phyloP scores from a whole-genome alignment of 2,329 filamentous ascomycete species.

The Huntiella decipiens region DNA sequence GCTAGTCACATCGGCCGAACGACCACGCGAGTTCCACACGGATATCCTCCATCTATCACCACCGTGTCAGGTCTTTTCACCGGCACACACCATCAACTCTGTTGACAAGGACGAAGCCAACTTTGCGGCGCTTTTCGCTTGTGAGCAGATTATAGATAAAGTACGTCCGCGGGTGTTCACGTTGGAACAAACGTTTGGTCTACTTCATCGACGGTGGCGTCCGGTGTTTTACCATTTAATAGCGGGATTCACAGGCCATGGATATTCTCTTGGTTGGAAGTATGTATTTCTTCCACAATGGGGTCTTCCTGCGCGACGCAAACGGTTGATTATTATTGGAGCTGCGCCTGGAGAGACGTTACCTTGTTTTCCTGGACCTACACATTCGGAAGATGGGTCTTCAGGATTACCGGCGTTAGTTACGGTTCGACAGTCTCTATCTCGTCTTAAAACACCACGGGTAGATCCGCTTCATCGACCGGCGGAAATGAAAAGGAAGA shows the following conservation, averaged over 20 bases:
- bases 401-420: conserved; percentile 21
- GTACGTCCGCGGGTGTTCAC: conserved; percentile 51
- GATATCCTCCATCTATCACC: conserved; percentile 61
- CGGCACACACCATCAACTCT: conserved; percentile 44
- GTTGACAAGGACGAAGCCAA: conserved; percentile 55
- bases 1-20: conserved; percentile 12
- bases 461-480: conserved; percentile 25
- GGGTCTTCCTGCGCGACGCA: conserved; percentile 30
- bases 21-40: conserved; percentile 21
- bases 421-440: conserved; percentile 26
- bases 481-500: conserved; percentile 14
- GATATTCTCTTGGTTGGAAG: conserved; percentile 54
- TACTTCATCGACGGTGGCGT: conserved; percentile 33
- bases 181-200: conserved; percentile 59
- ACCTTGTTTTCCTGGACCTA: conserved; percentile 43
- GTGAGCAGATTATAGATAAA: conserved; percentile 34
- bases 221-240: conserved; percentile 41
- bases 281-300: conserved; percentile 33
- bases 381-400: conserved; percentile 27
- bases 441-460: conserved; percentile 16
- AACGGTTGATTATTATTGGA: conserved; percentile 37
- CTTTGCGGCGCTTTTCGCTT: conserved; percentile 36
- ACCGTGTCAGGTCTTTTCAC: conserved; percentile 60
- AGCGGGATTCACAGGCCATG: conserved; percentile 40
- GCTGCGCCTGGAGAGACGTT: conserved; percentile 50